These are phyloP conservation scores for Colletotrichum caudatum DNA, from an alignment of 2,329 filamentous ascomycete species.

Conservation along the genomic window DNA sequence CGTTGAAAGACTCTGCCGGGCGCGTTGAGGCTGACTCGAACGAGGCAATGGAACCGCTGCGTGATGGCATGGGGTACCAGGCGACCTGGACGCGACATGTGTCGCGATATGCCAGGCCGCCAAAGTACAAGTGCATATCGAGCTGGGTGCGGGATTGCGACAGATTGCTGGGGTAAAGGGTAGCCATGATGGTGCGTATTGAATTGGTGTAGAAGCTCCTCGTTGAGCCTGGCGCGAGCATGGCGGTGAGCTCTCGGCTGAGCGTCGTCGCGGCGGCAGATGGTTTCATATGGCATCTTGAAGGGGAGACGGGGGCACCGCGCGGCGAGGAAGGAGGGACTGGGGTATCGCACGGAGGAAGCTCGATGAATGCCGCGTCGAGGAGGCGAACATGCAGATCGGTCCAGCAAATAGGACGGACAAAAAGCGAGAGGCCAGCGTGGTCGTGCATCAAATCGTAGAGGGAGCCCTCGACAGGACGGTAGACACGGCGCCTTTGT, in stretches of 20 bases:
- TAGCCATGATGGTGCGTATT: constrained; percentile 58
- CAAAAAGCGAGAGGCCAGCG: constrained; percentile 60
- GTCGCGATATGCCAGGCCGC: constrained; percentile 57
- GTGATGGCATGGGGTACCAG: constrained; percentile 56
- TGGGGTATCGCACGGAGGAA: constrained; percentile 57
- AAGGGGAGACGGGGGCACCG: constrained; percentile 51
- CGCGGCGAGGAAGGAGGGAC: constrained; percentile 49
- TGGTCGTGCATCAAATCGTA: constrained; percentile 65
- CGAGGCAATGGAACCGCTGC: constrained; percentile 44
- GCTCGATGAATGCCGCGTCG: constrained; percentile 59
- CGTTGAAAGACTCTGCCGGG: constrained; percentile 48
- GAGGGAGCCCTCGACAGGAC: constrained; percentile 62
- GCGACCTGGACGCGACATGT: constrained; percentile 62
- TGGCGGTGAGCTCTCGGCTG: constrained; percentile 57
- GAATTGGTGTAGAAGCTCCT: constrained; percentile 54
- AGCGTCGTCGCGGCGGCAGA: constrained; percentile 58
- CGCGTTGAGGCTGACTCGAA: constrained; percentile 55
- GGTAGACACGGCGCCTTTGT: constrained; percentile 50
- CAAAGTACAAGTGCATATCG: constrained; percentile 64
- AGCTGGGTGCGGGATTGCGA: constrained; percentile 45
- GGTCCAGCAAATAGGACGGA: constrained; percentile 68
- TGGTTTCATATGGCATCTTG: constrained; percentile 52
- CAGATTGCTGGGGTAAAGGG: constrained; percentile 57
- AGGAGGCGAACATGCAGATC: constrained; percentile 63
- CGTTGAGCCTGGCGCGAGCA: constrained; percentile 52